A percentile compares a stretch with the other conserved stretches of the same genome.
phyloP scores from a whole-genome alignment of 2,329 filamentous ascomycete species.

The Metarhizium sp. region DNA sequence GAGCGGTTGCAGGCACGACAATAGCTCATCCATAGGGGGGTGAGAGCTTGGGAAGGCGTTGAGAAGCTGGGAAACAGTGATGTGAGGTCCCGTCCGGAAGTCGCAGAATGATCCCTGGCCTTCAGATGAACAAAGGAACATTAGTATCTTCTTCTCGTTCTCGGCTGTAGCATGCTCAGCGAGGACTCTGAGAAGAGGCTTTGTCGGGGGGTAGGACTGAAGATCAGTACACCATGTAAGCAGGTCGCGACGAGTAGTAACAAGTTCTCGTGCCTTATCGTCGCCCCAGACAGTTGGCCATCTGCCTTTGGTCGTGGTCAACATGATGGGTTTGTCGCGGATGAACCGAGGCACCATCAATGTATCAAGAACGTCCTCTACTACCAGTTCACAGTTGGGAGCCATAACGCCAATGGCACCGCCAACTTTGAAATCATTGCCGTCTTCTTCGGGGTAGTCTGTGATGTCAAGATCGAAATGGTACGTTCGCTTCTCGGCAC shows the following conservation, averaged over 20 bases:
- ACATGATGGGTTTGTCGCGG: conserved; percentile 71
- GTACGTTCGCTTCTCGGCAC: conserved; percentile 93
- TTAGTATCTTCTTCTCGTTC: conserved; percentile 81
- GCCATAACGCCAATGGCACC: conserved; percentile 91
- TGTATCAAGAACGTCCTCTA: conserved; percentile 76
- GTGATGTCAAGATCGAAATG: conserved; percentile 97
- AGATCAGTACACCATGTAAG: conserved; percentile 93
- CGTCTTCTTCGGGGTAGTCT: conserved; percentile 78
- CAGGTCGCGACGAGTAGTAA: conserved; percentile 84
- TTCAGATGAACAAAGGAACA: conserved; percentile 79
- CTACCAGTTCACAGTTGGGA: conserved; percentile 66
- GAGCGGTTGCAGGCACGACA: conserved; percentile 72
- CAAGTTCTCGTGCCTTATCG: conserved; percentile 72
- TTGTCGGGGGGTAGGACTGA: conserved; percentile 85
- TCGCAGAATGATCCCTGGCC: conserved; percentile 92
- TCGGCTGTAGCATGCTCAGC: conserved; percentile 74
- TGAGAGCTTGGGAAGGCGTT: conserved; percentile 86
- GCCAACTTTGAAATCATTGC: conserved; percentile 89
- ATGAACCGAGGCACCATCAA: conserved; percentile 73
- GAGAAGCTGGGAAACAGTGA: conserved; percentile 78
- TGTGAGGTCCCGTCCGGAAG: conserved; percentile 78
- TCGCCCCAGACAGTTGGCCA: conserved; percentile 99
- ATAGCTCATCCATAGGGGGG: conserved; percentile 73
- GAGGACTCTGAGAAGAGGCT: conserved; percentile 73
- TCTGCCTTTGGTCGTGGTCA: conserved; percentile 71